Conservation (phyloP, 2,329 filamentous ascomycete species). For the Erysiphe pulchra region DNA sequence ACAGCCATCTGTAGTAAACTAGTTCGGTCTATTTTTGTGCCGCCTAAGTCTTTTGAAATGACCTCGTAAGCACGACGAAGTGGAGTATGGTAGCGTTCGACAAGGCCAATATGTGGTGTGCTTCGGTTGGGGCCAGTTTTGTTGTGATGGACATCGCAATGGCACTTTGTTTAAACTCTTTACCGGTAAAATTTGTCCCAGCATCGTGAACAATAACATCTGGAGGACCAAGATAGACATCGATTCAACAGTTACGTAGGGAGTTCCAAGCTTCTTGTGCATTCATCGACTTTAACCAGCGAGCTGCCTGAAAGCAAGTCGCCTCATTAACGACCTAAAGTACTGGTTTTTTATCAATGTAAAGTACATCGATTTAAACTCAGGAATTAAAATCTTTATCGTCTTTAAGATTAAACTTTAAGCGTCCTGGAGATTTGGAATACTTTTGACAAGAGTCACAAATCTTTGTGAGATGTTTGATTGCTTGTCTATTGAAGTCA, state of each 20-base stretch:
- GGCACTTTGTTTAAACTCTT: conserved; percentile 1
- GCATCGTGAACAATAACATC: conserved; percentile 1
- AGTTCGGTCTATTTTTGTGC: background rate
- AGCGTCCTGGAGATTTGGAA: background rate
- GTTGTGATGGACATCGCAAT: background rate
- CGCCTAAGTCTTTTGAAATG: background rate
- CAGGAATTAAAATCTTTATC: conserved; percentile 1
- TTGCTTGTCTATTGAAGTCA: background rate
- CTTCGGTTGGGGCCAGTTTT: background rate
- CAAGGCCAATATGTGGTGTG: background rate
- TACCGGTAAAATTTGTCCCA: conserved; percentile 1
- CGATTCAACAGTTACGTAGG: conserved; percentile 1
- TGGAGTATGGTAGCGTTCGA: background rate
- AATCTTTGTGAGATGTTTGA: background rate
- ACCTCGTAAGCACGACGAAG: background rate
- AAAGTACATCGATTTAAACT: conserved; percentile 1
- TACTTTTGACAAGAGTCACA: background rate
- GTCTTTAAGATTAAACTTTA: background rate
- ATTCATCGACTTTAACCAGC: background rate
- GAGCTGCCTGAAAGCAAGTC: conserved; percentile 1
- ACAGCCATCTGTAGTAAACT: background rate
- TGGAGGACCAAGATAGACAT: conserved; percentile 1
- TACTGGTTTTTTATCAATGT: conserved; percentile 1
- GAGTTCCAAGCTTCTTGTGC: background rate
- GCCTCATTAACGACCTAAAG: conserved; percentile 1